Percentiles rank a stretch among this genome's conserved stretches.
These are phyloP conservation scores for Linaria vulgaris DNA, from an alignment of 257 asterid species.

Conservation along the genomic window DNA sequence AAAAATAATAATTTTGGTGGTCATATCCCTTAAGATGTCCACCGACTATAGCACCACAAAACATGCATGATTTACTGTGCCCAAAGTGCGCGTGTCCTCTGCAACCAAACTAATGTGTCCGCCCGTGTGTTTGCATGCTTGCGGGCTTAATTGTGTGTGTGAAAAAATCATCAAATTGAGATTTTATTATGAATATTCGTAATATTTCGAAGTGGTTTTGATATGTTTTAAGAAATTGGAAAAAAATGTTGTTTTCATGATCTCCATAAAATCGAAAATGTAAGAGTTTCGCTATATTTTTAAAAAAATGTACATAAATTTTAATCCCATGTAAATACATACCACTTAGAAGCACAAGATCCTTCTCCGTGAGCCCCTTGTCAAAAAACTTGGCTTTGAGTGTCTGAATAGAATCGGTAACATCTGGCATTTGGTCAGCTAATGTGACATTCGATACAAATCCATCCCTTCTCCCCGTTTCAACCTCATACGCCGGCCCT, in stretches of 20 bases:
- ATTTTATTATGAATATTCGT: no score
- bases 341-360: slow-evolving; percentile 77
- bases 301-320: no score
- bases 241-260: no score
- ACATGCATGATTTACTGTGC: slow-evolving; percentile 28
- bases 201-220: no score
- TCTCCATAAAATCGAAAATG: no score
- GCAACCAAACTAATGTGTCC: neutral
- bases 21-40: slow-evolving; percentile 27
- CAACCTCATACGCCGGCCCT: slow-evolving; percentile 67
- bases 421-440: slow-evolving; percentile 73
- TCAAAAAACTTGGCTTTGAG: slow-evolving; percentile 54
- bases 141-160: neutral
- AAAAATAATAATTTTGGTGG: neutral
- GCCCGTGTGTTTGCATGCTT: no score
- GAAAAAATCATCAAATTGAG: no score
- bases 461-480: slow-evolving; percentile 80
- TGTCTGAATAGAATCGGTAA: slow-evolving; percentile 46
- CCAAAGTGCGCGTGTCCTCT: neutral
- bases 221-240: no score
- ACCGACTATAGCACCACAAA: slow-evolving; percentile 37
- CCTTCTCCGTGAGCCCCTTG: slow-evolving; percentile 60
- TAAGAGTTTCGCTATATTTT: no score
- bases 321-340: slow-evolving; percentile 2
- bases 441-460: slow-evolving; percentile 38